A percentile compares a stretch with the other conserved stretches of the same genome.
phyloP scores from a whole-genome alignment of 768 basidiomycete species.

The Mrakia blollopis region DNA sequence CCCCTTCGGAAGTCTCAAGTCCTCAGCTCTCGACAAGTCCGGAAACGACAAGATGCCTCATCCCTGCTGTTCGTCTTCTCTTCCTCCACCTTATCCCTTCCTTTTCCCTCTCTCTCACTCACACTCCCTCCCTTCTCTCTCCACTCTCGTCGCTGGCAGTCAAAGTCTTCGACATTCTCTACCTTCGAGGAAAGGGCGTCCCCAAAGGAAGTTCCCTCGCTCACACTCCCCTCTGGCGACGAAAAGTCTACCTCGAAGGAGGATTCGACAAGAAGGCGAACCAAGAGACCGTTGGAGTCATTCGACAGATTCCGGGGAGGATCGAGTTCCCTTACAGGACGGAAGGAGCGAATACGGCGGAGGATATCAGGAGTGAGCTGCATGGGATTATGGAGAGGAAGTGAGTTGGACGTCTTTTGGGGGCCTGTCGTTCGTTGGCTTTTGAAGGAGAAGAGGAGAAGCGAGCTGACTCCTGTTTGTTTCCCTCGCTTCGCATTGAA shows the following conservation, averaged over 20 bases:
- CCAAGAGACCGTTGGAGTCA: slow-evolving; percentile 44
- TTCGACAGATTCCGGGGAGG: slow-evolving; percentile 67
- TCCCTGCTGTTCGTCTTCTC: slow-evolving; percentile 70
- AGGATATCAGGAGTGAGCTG: slow-evolving; percentile 75
- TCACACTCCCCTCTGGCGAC: slow-evolving; percentile 59
- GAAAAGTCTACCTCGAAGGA: slow-evolving; percentile 69
- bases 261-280: slow-evolving; percentile 22
- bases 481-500: not conserved
- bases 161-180: slow-evolving; percentile 92
- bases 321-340: slow-evolving; percentile 72
- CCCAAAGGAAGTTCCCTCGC: slow-evolving; percentile 53
- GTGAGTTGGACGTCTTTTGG: too few species aligned
- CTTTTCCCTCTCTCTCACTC: too few species aligned
- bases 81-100: not conserved
- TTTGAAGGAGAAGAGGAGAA: not conserved
- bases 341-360: slow-evolving; percentile 63
- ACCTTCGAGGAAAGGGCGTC: slow-evolving; percentile 55
- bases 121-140: not conserved
- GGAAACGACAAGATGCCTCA: slow-evolving; percentile 62
- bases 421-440: too few species aligned
- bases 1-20: slow-evolving; percentile 90
- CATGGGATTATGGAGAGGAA: slow-evolving; percentile 70
- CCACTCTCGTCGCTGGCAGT: slow-evolving; percentile 55
- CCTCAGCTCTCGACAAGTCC: slow-evolving; percentile 71
- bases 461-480: not conserved